Evolutionary conservation across 2,329 filamentous ascomycete genomes (phyloP).

Genomic region (Nectriaceae sp.): DNA sequence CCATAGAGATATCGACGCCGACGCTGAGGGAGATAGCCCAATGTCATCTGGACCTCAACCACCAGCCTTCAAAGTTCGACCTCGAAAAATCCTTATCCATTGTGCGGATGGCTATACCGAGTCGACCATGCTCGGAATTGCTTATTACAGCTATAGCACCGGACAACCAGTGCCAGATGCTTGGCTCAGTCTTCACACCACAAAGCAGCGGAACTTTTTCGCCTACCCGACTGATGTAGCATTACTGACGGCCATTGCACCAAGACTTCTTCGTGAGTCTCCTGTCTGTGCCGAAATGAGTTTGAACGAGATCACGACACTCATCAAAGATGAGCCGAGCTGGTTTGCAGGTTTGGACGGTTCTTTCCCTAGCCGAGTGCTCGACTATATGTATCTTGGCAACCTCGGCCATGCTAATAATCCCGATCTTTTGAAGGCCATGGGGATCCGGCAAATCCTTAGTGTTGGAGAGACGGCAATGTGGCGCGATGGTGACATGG

Average conservation of each 20-base stretch:
- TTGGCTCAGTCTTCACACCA: slow-evolving; percentile 82
- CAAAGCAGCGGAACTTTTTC: slow-evolving; percentile 89
- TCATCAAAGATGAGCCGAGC: slow-evolving; percentile 63
- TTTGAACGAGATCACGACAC: slow-evolving; percentile 52
- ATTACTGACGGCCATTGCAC: slow-evolving; percentile 75
- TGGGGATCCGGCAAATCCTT: slow-evolving; percentile 85
- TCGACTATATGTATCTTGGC: slow-evolving; percentile 95
- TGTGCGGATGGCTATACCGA: slow-evolving; percentile 97
- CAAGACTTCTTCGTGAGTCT: slow-evolving; percentile 72
- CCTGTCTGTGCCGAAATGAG: slow-evolving; percentile 54
- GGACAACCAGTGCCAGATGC: slow-evolving; percentile 79
- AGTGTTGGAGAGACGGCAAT: slow-evolving; percentile 88
- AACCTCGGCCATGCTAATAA: slow-evolving; percentile 95
- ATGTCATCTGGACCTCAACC: slow-evolving; percentile 23
- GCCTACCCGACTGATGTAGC: slow-evolving; percentile 90
- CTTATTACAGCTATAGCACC: slow-evolving; percentile 92
- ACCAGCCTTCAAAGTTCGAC: slow-evolving; percentile 28
- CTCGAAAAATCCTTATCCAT: slow-evolving; percentile 81
- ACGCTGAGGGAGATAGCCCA: slow-evolving; percentile 33
- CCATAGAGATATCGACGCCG: slow-evolving; percentile 27
- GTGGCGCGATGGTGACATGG: slow-evolving; percentile 73
- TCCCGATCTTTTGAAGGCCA: slow-evolving; percentile 72
- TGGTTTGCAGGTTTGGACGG: slow-evolving; percentile 89
- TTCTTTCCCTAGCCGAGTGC: slow-evolving; percentile 82
- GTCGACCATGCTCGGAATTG: slow-evolving; percentile 82